Base-by-base conservation (phyloP, 2,329 filamentous ascomycete genomes). In the Cladosporium sp. region DNA sequence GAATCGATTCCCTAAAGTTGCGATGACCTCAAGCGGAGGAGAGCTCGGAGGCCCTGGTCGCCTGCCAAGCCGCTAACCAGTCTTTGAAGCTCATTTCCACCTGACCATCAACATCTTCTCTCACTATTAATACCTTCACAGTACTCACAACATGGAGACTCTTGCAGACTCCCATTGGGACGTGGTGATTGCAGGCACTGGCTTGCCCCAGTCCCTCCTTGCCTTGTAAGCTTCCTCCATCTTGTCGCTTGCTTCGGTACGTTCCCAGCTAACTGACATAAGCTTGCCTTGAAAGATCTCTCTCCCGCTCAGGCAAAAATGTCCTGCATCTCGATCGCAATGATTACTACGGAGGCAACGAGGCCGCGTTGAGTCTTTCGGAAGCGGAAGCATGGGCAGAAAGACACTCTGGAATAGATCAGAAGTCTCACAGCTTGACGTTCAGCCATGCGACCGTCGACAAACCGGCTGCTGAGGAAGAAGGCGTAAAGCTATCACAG, bases 221-320 rank as follows among this genome's bases (percentile, higher is more conserved):
- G 79, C 79, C 62, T 71, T 81, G 79, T 82, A 79, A 61, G 77
- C 75, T 57, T 57, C 54, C 36, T 40, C 57, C 57, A 53, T 51
- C 56, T 42, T 47, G 53, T 37, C 47, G 58, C 54, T 22, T 20
- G 25, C 45, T 47, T 22, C 37, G 56, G 51, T 10, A 39, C 57
- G 58, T 49, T 62, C 61, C 65, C 65, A 63, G 66, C 85, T 88
- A 84, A 89, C 87, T 90, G 83, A 91, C 86, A 74, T 75, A 87
- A 68, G 65, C 45, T 56, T 62, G 82, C 75, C 71, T 68, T 73
- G 71, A 68, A 81, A 97, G 93, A 82, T 89, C 93, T 68, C 82
- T 97, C 67, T 97, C 93, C 65, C 88, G 92, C 70, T 96, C 91
- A 61, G 87, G 86, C 71, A 96, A 96, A 80, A 94, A 90, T 68